Evolutionary conservation across 768 basidiomycete species (phyloP).

Genomic region (Tricholoma hemisulphureum): DNA sequence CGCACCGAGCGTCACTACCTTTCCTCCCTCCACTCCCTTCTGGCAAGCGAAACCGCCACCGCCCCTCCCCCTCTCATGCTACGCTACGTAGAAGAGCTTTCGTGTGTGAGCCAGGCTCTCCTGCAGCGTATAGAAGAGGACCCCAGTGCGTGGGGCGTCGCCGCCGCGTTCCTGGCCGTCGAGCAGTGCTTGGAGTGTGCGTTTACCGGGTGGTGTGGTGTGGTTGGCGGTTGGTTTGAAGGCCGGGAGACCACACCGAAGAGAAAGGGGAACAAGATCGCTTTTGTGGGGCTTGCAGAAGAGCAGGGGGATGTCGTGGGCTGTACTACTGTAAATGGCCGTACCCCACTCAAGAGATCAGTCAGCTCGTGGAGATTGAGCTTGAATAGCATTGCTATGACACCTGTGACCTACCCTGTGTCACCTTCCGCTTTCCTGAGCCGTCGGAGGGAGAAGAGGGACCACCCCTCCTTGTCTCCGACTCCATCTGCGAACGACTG

Average conservation of each 20-base stretch:
- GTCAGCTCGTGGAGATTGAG: slow-evolving; percentile 22
- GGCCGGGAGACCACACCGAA: not conserved
- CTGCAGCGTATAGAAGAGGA: slow-evolving; percentile 37
- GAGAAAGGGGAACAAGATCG: not conserved
- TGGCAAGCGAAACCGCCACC: slow-evolving; percentile 21
- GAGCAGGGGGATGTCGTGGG: not conserved
- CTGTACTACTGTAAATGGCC: not conserved
- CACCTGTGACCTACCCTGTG: not conserved
- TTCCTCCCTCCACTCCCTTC: slow-evolving; percentile 10
- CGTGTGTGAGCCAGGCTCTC: slow-evolving; percentile 40
- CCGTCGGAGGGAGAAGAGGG: slow-evolving; percentile 9
- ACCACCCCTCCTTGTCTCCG: not conserved
- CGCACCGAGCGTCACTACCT: slow-evolving; percentile 21
- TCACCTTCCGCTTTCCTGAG: slow-evolving; percentile 8
- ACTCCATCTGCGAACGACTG: not conserved
- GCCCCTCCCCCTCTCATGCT: slow-evolving; percentile 41
- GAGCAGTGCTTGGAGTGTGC: slow-evolving; percentile 49
- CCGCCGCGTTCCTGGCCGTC: slow-evolving; percentile 45
- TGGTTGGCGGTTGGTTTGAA: slow-evolving; percentile 44
- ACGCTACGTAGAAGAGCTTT: slow-evolving; percentile 40
- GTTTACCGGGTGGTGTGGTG: slow-evolving; percentile 48
- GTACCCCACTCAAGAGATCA: slow-evolving; percentile 9
- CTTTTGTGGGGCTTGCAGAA: not conserved
- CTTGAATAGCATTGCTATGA: slow-evolving; percentile 2
- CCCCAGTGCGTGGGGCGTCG: slow-evolving; percentile 53